Evolutionary conservation across 1,139 yeast genomes (phyloP).

Genomic region (Nakaseomyces glabratus): DNA sequence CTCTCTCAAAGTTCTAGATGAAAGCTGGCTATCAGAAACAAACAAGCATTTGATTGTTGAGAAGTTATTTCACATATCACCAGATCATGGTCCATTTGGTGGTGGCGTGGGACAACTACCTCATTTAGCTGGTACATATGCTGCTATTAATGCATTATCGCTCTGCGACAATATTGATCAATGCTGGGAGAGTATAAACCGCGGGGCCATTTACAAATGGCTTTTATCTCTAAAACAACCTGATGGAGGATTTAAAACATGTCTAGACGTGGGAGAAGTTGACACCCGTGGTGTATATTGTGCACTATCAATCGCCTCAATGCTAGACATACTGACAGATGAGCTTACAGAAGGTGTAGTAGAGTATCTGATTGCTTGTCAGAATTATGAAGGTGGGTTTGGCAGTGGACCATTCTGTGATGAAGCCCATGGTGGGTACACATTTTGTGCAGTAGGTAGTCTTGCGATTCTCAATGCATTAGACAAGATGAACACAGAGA

Average conservation of each 20-base stretch:
- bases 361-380: conserved; percentile 63
- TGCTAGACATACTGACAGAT: conserved; percentile 54
- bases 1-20: conserved; percentile 39
- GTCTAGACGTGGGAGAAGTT: conserved; percentile 50
- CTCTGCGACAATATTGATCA: conserved; percentile 40
- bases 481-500: conserved; percentile 35
- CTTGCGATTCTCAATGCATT: conserved; percentile 35
- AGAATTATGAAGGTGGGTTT: conserved; percentile 93
- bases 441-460: conserved; percentile 81
- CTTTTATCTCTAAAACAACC: conserved; percentile 49
- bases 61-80: conserved; percentile 19
- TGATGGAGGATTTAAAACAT: conserved; percentile 48
- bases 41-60: conserved; percentile 17
- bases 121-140: conserved; percentile 81
- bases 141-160: conserved; percentile 58
- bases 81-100: conserved; percentile 49
- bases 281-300: conserved; percentile 88
- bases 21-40: conserved; percentile 21
- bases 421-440: conserved; percentile 97
- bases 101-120: conserved; percentile 79
- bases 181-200: conserved; percentile 38
- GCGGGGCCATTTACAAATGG: conserved; percentile 52
- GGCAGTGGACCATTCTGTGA: conserved; percentile 62
- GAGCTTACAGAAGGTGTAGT: conserved; percentile 48
- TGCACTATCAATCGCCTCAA: conserved; percentile 63